Percentiles rank a stretch among this genome's conserved stretches.
Conservation (phyloP, 495 filamentous ascomycete genomes). For the Penicillium egyptiacum region DNA sequence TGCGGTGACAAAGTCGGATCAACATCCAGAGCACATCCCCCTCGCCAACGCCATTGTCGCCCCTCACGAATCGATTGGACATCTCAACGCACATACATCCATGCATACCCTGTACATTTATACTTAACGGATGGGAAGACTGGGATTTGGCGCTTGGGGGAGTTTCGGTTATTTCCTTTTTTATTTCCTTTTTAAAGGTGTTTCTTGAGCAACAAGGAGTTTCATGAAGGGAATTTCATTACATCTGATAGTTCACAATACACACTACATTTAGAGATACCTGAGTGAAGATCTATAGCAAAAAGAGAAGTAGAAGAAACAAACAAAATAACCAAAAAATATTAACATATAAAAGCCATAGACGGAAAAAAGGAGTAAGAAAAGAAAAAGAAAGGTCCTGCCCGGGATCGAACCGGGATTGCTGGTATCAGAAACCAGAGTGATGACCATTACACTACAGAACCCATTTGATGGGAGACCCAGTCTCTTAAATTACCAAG, state of each 20-base stretch:
- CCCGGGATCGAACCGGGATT: constrained; percentile 46
- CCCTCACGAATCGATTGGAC: constrained; percentile 1
- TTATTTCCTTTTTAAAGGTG: background rate
- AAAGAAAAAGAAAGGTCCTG: constrained; percentile 31
- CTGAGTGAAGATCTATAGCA: background rate
- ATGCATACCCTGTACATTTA: constrained; percentile 20
- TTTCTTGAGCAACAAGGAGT: constrained; percentile 4
- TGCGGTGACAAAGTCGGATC: background rate
- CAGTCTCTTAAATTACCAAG: too few species aligned
- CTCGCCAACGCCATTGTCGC: background rate
- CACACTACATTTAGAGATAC: background rate
- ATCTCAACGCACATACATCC: constrained; percentile 8
- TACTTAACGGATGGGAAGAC: constrained; percentile 13
- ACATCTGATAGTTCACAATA: constrained; percentile 1
- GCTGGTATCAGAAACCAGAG: constrained; percentile 40
- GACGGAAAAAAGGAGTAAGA: background rate
- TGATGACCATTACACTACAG: constrained; percentile 35
- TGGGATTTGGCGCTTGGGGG: constrained; percentile 8
- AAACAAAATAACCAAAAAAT: too few species aligned
- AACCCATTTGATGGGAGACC: constrained; percentile 18
- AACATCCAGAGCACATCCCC: background rate
- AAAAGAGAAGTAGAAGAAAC: background rate
- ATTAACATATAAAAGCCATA: too few species aligned
- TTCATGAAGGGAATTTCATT: constrained; percentile 8
- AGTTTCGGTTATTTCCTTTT: constrained; percentile 6